Evolutionary conservation across 192 early-diverging fungal species (phyloP).

Genomic region (Geranomyces variabilis): DNA sequence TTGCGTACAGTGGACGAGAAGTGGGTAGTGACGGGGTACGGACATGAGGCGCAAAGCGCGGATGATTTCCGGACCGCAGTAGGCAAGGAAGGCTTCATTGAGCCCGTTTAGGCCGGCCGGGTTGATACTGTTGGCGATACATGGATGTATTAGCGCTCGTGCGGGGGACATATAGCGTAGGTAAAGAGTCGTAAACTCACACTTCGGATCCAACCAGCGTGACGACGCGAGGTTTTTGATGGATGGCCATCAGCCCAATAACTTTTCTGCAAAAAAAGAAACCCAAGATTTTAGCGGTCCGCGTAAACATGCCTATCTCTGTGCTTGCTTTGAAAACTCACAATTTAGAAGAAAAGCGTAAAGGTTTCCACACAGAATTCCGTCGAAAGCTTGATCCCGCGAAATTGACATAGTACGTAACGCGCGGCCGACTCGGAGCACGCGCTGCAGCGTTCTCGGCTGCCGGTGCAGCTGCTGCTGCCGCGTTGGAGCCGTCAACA

Average conservation of each 20-base stretch:
- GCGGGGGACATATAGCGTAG: not conserved
- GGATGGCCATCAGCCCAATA: conserved; percentile 32
- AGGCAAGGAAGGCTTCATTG: conserved; percentile 42
- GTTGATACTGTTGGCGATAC: conserved; percentile 14
- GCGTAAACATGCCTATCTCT: too few relatives aligned
- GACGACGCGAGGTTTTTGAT: conserved; percentile 34
- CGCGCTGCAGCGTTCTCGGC: not conserved
- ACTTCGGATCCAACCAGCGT: conserved; percentile 31
- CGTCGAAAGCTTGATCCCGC: conserved; percentile 33
- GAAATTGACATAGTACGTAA: conserved; percentile 41
- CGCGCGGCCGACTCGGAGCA: not conserved
- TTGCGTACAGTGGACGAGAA: conserved; percentile 54
- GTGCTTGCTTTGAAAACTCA: not conserved
- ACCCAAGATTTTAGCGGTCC: too few relatives aligned
- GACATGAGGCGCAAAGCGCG: conserved; percentile 37
- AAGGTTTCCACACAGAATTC: conserved; percentile 36
- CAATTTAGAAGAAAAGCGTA: conserved; percentile 21
- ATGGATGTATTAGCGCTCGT: too few relatives aligned
- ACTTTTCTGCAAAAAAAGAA: conserved; percentile 32
- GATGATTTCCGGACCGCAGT: conserved; percentile 42
- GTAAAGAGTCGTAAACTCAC: not conserved
- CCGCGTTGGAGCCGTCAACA: too few relatives aligned
- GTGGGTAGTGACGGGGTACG: conserved; percentile 35
- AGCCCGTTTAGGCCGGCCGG: conserved; percentile 46
- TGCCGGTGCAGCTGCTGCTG: not conserved